Evolutionary conservation across 1,284 basidiomycete species (phyloP).

Genomic region (Sporisorium graminicola): DNA sequence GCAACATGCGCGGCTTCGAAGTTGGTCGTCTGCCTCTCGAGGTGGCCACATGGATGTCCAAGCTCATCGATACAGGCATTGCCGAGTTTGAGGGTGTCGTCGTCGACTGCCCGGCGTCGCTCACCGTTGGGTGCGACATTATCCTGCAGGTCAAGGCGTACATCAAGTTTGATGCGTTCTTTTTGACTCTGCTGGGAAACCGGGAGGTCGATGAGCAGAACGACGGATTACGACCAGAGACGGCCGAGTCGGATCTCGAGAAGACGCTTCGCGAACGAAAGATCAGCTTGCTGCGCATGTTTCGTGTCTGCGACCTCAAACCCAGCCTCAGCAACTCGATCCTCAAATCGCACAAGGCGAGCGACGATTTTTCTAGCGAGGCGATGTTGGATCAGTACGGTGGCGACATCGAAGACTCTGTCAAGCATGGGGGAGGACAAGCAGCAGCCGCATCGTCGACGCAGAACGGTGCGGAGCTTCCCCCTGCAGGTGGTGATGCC

Average conservation of each 20-base stretch:
- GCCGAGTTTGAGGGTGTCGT: constrained; percentile 63
- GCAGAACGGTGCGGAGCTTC: background rate
- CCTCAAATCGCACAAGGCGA: constrained; percentile 73
- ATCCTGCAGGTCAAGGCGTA: constrained; percentile 65
- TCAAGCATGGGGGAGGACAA: constrained; percentile 8
- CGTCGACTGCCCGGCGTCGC: constrained; percentile 59
- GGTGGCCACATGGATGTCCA: constrained; percentile 65
- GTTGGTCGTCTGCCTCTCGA: constrained; percentile 63
- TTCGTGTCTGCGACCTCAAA: constrained; percentile 61
- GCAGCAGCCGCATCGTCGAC: background rate
- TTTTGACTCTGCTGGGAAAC: constrained; percentile 13
- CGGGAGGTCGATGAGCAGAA: constrained; percentile 19
- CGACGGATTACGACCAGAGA: constrained; percentile 71
- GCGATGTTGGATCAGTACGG: constrained; percentile 69
- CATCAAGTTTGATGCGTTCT: constrained; percentile 50
- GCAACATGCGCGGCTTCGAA: constrained; percentile 65
- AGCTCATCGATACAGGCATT: constrained; percentile 60
- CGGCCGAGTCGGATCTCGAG: constrained; percentile 81
- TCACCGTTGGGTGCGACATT: constrained; percentile 64
- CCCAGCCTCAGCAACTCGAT: constrained; percentile 57
- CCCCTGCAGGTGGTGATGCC: constrained; percentile 14
- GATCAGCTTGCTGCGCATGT: constrained; percentile 69
- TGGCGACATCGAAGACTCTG: constrained; percentile 62
- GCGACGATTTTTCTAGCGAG: constrained; percentile 59
- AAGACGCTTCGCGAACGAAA: constrained; percentile 82